Evolutionary conservation across 2,329 filamentous ascomycete genomes (phyloP), one percentile per base, ranked within the genome.

Genomic region (Venturia effusa): DNA sequence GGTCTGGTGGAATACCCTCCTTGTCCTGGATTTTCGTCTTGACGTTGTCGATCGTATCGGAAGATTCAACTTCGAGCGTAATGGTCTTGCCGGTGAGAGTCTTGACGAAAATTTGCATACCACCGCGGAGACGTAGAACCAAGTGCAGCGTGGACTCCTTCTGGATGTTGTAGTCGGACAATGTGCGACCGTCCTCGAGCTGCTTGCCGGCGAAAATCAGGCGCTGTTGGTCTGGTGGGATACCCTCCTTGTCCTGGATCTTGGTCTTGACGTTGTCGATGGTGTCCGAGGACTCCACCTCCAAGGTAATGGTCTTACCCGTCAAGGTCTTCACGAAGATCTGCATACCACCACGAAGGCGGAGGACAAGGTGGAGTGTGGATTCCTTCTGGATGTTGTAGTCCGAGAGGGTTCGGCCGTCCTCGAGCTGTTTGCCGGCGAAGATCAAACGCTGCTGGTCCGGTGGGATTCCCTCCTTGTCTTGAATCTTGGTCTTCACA

Each of bases 1-100:
- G 81, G 68, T 84, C 81, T 13, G 81, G 81, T 27, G 81, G 82
- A 64, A 97, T 97, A 32, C 92, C 92, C 78, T 97, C 92, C 85
- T 97, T 97, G 73, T 97, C 92, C 78, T 97, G 92, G 54, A 97
- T 97, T 84, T 97, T 97, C 61, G 84, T 86, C 86, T 97, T 97
- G 45, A 97, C 92, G 67, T 96, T 96, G 81, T 96, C 92, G 77
- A 96, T 96, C 48, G 92, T 96, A 71, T 96, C 92, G 0, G 86
- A 89, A 19, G 82, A 84, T 74, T 87, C 84, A 8, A 87, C 84
- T 75, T 87, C 84, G 7, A 87, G 76, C 37, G 84, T 87, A 74
- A 87, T 87, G 67, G 84, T 87, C 79, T 87, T 84, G 67, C 82
- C 82, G 57, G 82, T 84, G 40, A 84, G 72, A 22, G 82, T 84